Conservation (phyloP, 2,329 filamentous ascomycete species). For the Mariannaea sp. region DNA sequence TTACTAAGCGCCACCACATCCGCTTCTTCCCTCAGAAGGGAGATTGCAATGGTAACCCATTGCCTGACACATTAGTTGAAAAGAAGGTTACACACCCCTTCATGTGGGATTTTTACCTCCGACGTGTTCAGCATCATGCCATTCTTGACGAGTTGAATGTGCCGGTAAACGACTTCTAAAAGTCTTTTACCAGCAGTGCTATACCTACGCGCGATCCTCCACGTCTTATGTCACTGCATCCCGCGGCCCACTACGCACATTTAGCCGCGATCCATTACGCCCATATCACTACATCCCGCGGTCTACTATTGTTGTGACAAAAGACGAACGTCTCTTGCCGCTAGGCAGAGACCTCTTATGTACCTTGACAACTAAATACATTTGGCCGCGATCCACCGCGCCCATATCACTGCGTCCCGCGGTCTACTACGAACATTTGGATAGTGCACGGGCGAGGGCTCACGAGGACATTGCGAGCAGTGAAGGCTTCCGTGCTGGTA, state of each 20-base stretch:
- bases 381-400: no score
- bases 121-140: constrained; percentile 91
- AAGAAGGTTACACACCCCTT: constrained; percentile 87
- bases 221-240: constrained; percentile 88
- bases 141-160: constrained; percentile 80
- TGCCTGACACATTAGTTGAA: constrained; percentile 88
- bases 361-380: no score
- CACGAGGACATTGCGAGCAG: constrained; percentile 65
- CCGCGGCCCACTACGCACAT: constrained; percentile 95
- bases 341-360: no score
- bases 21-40: constrained; percentile 79
- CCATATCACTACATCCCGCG: no score
- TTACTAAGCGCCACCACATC: constrained; percentile 92
- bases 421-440: no score
- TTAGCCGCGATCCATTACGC: no score
- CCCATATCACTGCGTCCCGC: no score
- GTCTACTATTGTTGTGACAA: no score
- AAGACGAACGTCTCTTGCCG: no score
- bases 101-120: constrained; percentile 84
- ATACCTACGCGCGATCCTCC: constrained; percentile 89
- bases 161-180: constrained; percentile 71
- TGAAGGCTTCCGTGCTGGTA: constrained; percentile 49
- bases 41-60: constrained; percentile 79
- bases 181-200: constrained; percentile 93
- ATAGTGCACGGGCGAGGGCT: constrained; percentile 74